Evolutionary conservation across 371 early-diverging fungal species (phyloP), one percentile per base, ranked within the genome.

Genomic region (Parasitella parasitica): DNA sequence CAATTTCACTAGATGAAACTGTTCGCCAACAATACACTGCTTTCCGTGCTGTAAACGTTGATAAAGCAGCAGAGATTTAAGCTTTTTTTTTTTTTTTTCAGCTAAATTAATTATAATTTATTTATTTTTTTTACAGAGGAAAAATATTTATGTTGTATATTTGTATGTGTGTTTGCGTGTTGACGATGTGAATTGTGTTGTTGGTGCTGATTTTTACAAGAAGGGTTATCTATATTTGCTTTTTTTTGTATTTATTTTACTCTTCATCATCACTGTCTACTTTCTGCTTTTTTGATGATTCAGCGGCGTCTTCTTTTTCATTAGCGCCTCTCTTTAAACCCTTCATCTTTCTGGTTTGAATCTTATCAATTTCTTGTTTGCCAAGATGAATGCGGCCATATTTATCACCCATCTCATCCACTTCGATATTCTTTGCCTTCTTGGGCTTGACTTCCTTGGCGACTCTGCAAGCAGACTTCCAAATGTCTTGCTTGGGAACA

Each of bases 271-370:
- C 60, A 22, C 46, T 36, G 9, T 76, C 82, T 6, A 72, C 71
- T 56, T 75, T 81, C 72, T 78, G 79, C 67, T 72, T 84, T 63
- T 84, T 84, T 36, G 76, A 66, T 36, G 46, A 6, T 20, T 20
- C 54, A 2, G 46, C 63, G 11, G 63, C 63, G 11, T 71, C 76
- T 13, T 80, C 85, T 7, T 81, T 84, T 11, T 69, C 78, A 38
- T 84, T 81, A 18, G 78, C 75, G 46, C 80, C 78, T 34, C 76
- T 50, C 39, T 81, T 75, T 70, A 98, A 80, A 62, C 94, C 99
- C 89, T 97, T 96, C 94, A 98, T 95, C 88, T 98, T 98, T 70
- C 99, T 85, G 1, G 96, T 96, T 75, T 98, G 98, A 66, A 98
- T 81, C 86, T 93, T 91, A 64, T 80, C 63, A 53, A 98, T 81